phyloP scores from a whole-genome alignment of 2,329 filamentous ascomycete species.

The Colletotrichum sp. region DNA sequence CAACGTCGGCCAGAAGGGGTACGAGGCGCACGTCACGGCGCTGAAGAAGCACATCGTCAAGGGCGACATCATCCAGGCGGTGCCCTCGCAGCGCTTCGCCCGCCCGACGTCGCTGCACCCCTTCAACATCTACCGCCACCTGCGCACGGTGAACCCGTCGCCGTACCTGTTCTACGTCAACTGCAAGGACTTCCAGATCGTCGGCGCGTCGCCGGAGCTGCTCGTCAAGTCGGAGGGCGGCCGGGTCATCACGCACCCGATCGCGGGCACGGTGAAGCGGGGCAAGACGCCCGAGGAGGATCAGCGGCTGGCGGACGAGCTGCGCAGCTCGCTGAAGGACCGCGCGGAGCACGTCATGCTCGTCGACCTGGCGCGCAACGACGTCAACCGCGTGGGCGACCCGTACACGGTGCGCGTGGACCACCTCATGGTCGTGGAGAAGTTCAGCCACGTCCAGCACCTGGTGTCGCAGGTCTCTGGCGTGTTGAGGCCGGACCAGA shows the following conservation, averaged over 20 bases:
- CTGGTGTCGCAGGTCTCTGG: slow-evolving; percentile 95
- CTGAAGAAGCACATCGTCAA: slow-evolving; percentile 90
- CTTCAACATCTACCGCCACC: slow-evolving; percentile 96
- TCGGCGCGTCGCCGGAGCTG: slow-evolving; percentile 93
- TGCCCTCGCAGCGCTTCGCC: slow-evolving; percentile 92
- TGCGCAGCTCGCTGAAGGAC: slow-evolving; percentile 85
- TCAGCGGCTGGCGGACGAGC: slow-evolving; percentile 75
- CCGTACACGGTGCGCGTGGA: slow-evolving; percentile 90
- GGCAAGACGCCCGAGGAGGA: slow-evolving; percentile 84
- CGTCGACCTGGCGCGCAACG: slow-evolving; percentile 93
- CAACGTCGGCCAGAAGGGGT: slow-evolving; percentile 88
- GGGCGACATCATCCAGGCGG: slow-evolving; percentile 97
- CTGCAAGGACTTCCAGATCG: slow-evolving; percentile 90
- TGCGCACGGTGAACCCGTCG: slow-evolving; percentile 96
- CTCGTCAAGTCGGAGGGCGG: slow-evolving; percentile 89
- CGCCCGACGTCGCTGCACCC: slow-evolving; percentile 90
- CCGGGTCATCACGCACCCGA: slow-evolving; percentile 93
- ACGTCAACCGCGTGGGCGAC: slow-evolving; percentile 94
- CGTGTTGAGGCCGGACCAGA: slow-evolving; percentile 80
- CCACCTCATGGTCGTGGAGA: slow-evolving; percentile 90
- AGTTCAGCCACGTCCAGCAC: slow-evolving; percentile 97
- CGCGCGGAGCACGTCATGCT: slow-evolving; percentile 97
- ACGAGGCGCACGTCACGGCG: slow-evolving; percentile 84
- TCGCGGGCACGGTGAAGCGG: slow-evolving; percentile 92
- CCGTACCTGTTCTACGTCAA: slow-evolving; percentile 97